A percentile compares a stretch with the other conserved stretches of the same genome.
Evolutionary conservation across 148 eudicot genomes (phyloP).

Genomic region (Amaranthus palmeri): DNA sequence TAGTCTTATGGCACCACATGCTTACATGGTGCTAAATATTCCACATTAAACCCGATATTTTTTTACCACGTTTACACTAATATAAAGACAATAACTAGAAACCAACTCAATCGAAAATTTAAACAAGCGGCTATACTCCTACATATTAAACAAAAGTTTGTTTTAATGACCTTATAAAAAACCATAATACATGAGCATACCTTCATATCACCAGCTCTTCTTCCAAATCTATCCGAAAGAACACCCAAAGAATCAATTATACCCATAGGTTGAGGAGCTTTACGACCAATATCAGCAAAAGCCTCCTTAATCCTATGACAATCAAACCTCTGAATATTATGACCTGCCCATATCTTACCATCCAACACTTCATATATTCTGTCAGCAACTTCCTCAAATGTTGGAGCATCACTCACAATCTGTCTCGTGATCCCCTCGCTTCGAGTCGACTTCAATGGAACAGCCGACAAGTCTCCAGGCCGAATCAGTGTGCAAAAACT

Average conservation of each 20-base stretch:
- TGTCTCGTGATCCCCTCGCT: slow-evolving; percentile 58
- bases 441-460: slow-evolving; percentile 49
- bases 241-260: slow-evolving; percentile 81
- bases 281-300: slow-evolving; percentile 59
- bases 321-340: slow-evolving; percentile 83
- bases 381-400: slow-evolving; percentile 67
- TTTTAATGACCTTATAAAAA: background rate
- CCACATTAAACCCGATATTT: too few species aligned
- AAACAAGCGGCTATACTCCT: too few species aligned
- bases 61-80: too few species aligned
- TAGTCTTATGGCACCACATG: too few species aligned
- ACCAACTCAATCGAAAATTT: too few species aligned
- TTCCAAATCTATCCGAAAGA: slow-evolving; percentile 72
- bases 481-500: slow-evolving; percentile 73
- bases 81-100: too few species aligned
- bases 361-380: slow-evolving; percentile 52
- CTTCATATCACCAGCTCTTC: slow-evolving; percentile 97
- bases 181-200: slow-evolving; percentile 23
- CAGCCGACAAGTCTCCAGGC: slow-evolving; percentile 70
- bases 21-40: too few species aligned
- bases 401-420: slow-evolving; percentile 50
- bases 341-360: slow-evolving; percentile 95
- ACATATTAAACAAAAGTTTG: background rate
- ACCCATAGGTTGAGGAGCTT: slow-evolving; percentile 63
- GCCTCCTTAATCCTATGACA: slow-evolving; percentile 72